Base-by-base conservation (phyloP, 495 filamentous ascomycete species). In the Penicillium lagena region DNA sequence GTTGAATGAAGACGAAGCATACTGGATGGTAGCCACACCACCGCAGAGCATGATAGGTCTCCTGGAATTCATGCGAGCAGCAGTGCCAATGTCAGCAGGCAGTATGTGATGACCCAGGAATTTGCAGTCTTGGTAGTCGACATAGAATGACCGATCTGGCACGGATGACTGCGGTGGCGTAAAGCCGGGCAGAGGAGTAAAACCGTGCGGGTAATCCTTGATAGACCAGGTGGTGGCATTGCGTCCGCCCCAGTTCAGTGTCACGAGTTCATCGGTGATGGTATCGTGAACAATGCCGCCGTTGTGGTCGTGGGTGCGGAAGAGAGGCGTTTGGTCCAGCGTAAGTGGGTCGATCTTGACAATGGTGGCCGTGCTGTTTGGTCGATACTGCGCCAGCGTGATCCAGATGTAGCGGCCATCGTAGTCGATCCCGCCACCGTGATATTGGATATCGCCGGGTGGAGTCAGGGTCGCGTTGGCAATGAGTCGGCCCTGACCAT, bases 71-170 rank as follows among this genome's bases (percentile, higher is more conserved):
- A 31, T 14, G 4, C 15, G 12, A 13, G 28, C 39, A 42, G 22
- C 13, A 39, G 49, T 7, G 43, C 27, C 9, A 52, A 22, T 37
- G 17, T 29, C 27, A 22, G 13, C 31, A 4, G 55, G 55, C 7
- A 52, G 32, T 1, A 30, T 27, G 11, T 56, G 52, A 42, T 57
- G 62, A 9, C 64, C 64, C 9, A 69, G 51, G 22, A 62, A 69
- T 44, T 69, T 67, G 52, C 64, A 69, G 48, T 64, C 66, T 43
- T 69, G 62, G 43, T 67, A 64, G 33, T 66, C 64, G 27, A 59
- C 44, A 35, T 49, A 68, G 42, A 58, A 56, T 29, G 58, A 63
- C 1, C 56, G 57, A 30, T 63, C 59, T 7, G 41, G 40, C 29
- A 53, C 37, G 2, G 42, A 39, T 1, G 46, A 38, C 30, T 45